A percentile compares a stretch with the other conserved stretches of the same genome.
phyloP scores from a whole-genome alignment of 2,329 filamentous ascomycete species.

The Phialophora macrospora region DNA sequence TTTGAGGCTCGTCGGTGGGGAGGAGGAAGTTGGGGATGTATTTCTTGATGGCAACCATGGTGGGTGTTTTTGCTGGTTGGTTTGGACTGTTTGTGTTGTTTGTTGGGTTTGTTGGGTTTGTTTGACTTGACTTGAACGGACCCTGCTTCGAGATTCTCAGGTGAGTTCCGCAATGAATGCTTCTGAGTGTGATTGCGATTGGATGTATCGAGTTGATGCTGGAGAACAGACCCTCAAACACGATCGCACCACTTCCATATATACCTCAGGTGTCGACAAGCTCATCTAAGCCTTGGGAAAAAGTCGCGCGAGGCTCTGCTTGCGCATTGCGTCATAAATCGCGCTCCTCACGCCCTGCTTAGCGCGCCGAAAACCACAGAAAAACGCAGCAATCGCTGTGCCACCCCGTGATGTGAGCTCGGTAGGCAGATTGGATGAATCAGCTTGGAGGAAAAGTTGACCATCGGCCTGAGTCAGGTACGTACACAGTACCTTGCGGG shows the following conservation, averaged over 20 bases:
- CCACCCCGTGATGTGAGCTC: no score
- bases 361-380: no score
- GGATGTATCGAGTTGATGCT: background rate
- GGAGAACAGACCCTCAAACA: background rate
- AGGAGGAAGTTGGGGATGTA: conserved; percentile 33
- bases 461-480: background rate
- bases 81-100: background rate
- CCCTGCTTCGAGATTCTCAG: no score
- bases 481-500: background rate
- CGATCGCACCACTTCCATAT: background rate
- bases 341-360: background rate
- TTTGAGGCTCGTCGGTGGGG: conserved; percentile 29
- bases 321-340: background rate
- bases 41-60: conserved; percentile 25
- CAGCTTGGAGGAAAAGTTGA: background rate
- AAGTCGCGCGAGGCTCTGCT: background rate
- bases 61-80: background rate
- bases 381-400: no score
- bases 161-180: background rate
- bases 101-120: background rate
- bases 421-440: background rate
- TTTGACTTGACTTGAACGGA: no score
- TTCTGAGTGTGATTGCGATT: background rate
- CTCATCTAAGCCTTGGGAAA: background rate
- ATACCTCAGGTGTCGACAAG: background rate